These are phyloP conservation scores for Pachysandra terminalis DNA, from an alignment of 164 flowering plant genomes.

Conservation along the genomic window DNA sequence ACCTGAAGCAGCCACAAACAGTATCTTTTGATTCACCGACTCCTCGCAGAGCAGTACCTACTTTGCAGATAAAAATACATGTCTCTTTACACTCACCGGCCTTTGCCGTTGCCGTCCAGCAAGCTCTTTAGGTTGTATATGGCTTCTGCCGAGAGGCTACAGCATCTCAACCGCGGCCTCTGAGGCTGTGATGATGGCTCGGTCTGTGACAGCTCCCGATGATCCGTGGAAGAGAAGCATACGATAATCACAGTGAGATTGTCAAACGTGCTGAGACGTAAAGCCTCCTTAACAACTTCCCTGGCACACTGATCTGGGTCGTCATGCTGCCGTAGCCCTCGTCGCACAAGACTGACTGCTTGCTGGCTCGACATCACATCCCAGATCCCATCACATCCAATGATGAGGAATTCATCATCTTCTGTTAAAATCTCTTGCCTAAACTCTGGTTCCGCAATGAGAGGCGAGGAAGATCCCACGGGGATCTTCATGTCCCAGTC, in stretches of 20 bases:
- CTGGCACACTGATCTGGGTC: constrained; percentile 74
- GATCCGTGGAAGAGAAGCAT: constrained; percentile 48
- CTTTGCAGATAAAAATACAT: too few species aligned
- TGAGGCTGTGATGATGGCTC: constrained; percentile 29
- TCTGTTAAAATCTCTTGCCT: constrained; percentile 50
- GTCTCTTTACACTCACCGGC: constrained; percentile 20
- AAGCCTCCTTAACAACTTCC: constrained; percentile 70
- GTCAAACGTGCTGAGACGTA: constrained; percentile 54
- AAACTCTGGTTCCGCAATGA: constrained; percentile 79
- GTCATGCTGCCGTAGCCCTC: constrained; percentile 62
- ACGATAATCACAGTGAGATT: constrained; percentile 80
- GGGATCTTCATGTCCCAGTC: constrained; percentile 90
- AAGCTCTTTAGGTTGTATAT: constrained; percentile 52
- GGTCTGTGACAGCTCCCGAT: too few species aligned
- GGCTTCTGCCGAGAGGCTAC: constrained; percentile 66
- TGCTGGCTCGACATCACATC: constrained; percentile 87
- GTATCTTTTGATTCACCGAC: too few species aligned
- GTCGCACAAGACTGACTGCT: constrained; percentile 68
- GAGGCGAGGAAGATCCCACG: constrained; percentile 63
- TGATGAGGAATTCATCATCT: constrained; percentile 84
- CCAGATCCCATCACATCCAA: constrained; percentile 94
- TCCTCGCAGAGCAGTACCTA: too few species aligned
- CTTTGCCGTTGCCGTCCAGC: constrained; percentile 35
- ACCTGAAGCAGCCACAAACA: too few species aligned
- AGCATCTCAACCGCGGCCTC: constrained; percentile 38